Base-by-base conservation (phyloP, 352 stramenopile species). In the Phytophthora agathidicida region DNA sequence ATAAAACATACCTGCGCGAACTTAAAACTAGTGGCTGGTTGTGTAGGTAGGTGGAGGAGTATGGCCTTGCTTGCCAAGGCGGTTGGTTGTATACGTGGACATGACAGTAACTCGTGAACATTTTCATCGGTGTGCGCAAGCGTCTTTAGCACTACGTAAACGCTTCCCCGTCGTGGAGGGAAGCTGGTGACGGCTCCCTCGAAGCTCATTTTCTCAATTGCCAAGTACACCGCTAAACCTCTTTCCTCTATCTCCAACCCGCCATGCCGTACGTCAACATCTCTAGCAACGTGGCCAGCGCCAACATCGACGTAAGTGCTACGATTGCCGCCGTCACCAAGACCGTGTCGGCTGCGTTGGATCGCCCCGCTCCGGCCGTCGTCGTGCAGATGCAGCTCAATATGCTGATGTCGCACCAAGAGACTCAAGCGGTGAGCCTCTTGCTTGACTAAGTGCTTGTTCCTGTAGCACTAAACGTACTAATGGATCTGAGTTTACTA, bases 261-360 rank as follows among this genome's bases (percentile, higher is more conserved):
- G 9, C 8, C 24, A 74, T 72, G 64, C 68, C 64, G 33, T 69
- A 59, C 51, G 37, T 64, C 9, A 44, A 68, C 44, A 64, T 75
- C 19, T 58, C 56, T 16, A 78, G 56, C 52, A 75, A 70, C 45
- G 52, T 68, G 6, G 3, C 43, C 5, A 50, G 31, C 5, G 60
- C 45, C 7, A 44, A 54, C 30, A 46, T 78, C 9, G 60, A 75
- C 38, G 16, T 26, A 7, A 35, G 5, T 3, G 53, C 51, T 7
- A 27, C 42, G n/a, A 53, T 65, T 14, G 38, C 44, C 9, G 33
- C 38, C n/a, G 23, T 63, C 35, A 62, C 63, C 6, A 65, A 77
- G 30, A 60, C 26, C 7, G 8, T 69, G 5, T 57, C 68, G 32
- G 16, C 38, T 5, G 47, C 44, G 27, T 53, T 71, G 30, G 52